Base-by-base conservation (phyloP, 495 filamentous ascomycete species). In the Niebla homalea region DNA sequence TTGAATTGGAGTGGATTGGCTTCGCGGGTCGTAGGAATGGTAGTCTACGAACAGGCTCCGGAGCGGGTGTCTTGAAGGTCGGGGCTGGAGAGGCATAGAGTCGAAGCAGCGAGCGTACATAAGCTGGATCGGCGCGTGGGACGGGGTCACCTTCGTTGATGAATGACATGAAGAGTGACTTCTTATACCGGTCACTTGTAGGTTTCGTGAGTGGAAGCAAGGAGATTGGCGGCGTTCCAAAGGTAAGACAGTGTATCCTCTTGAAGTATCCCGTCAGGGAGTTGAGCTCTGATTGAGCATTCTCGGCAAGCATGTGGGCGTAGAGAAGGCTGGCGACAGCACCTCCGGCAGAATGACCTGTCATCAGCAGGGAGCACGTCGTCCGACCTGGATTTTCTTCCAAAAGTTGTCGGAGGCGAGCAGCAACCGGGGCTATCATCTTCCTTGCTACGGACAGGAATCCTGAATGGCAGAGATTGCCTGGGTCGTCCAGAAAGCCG, bases 91-190 rank as follows among this genome's bases (percentile, higher is more conserved):
- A 64, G 2, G 78, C 70, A 57, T 85, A 85, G 1, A 92, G 70
- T 50, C 82, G 79, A 10, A 89, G 66, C 22, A 93, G 69, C 15
- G 77, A 81, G 39, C 73, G 69, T 10, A 90, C 70, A 54, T 89
- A 89, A 0, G 75, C 73, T 62, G 77, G 84, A 57, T 90, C 85
- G 0, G 85, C 86, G 18, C 87, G 64, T 2, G 79, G 67, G 0
- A 93, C 85, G 0, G 85, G 85, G 53, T 93, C 87, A 3, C 87
- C 87, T 57, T 93, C 86, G 58, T 92, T 93, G 53, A 89, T 67
- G 58, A 93, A 87, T 16, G 76, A 77, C 26, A 83, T 66, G 62
- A 92, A 92, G 2, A 87, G 56, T 21, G 76, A 85, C 51, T 82
- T 85, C 19, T 69, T 66, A 26, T 76, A 63, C 4, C 56, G 50